Evolutionary conservation across 495 filamentous ascomycete species (phyloP), one percentile per base, ranked within the genome.

Genomic region (Aspergillus hancockii): DNA sequence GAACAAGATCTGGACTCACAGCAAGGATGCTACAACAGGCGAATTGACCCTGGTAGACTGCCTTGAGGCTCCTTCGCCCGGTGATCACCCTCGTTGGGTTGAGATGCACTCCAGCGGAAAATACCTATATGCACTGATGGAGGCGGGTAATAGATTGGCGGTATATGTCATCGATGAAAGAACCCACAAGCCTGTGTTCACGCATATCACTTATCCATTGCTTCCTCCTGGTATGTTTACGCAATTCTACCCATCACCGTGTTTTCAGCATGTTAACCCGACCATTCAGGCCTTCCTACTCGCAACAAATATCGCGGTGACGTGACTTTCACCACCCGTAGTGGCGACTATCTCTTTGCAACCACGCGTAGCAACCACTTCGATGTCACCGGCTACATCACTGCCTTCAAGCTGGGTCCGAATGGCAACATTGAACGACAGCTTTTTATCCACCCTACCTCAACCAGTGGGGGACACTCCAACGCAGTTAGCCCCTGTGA

Each of bases 1-100:
- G 63, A 92, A 94, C 79, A 91, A 89, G 77, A 83, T 94, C 52
- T 94, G 90, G 90, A 88, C 86, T 13, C 90, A 94, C 74, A 81
- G 82, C 68, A 94, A 93, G 74, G 76, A 85, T 60, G 73, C 73
- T 8, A 63, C 76, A 23, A 81, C 84, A 4, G 90, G 89, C 40
- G 73, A 83, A 59, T 75, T 93, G 61, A 82, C 82, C 31, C 75
- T 89, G 14, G 78, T 92, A 40, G 88, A 86, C 65, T 84, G 81
- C 67, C 73, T 89, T 49, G 83, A 88, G 52, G 89, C 90, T n/a
- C 89, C 89, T 0, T 76, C 77, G 36, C 71, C 85, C 18, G 80
- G 78, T 49, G 90, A 93, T 70, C 90, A 92, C 68, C 90, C 90
- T 8, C 84, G 90, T 62, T 94, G 90, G 90, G 88, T 92, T 21